A percentile compares a stretch with the other conserved stretches of the same genome.
Conservation (phyloP, 306 rosid genomes). For the Vigna radiata region DNA sequence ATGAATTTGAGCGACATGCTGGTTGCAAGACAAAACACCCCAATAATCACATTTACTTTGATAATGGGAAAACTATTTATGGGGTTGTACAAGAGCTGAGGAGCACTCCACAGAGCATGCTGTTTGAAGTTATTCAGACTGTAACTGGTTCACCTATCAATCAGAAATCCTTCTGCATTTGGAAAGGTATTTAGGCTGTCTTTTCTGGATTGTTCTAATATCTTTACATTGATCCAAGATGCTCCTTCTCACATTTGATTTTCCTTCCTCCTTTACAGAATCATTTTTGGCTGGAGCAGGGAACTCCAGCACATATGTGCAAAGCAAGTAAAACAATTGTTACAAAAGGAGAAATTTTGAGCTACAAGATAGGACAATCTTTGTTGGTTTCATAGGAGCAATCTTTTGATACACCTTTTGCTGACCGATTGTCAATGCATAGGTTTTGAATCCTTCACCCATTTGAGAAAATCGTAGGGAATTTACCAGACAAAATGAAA, state of each 20-base stretch:
- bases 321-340: conserved; percentile 55
- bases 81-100: conserved; percentile 86
- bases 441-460: conserved; percentile 40
- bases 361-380: conserved; percentile 41
- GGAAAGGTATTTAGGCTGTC: conserved; percentile 59
- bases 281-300: conserved; percentile 73
- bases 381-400: conserved; percentile 48
- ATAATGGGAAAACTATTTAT: conserved; percentile 83
- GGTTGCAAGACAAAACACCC: conserved; percentile 89
- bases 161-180: conserved; percentile 73
- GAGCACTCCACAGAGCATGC: conserved; percentile 73
- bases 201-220: conserved; percentile 10
- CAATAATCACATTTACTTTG: conserved; percentile 83
- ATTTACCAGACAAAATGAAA: conserved; percentile 29
- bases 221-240: conserved; percentile 15
- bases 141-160: conserved; percentile 78
- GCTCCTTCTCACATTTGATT: conserved; percentile 32
- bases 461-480: conserved; percentile 40
- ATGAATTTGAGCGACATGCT: conserved; percentile 87
- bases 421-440: conserved; percentile 42
- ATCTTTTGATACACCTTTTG: conserved; percentile 46
- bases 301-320: conserved; percentile 77
- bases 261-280: conserved; percentile 51
- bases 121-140: conserved; percentile 79
- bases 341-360: conserved; percentile 44